A percentile compares a stretch with the other conserved stretches of the same genome.
Evolutionary conservation across 371 early-diverging fungal species (phyloP).

Genomic region (Apophysomyces sp.): DNA sequence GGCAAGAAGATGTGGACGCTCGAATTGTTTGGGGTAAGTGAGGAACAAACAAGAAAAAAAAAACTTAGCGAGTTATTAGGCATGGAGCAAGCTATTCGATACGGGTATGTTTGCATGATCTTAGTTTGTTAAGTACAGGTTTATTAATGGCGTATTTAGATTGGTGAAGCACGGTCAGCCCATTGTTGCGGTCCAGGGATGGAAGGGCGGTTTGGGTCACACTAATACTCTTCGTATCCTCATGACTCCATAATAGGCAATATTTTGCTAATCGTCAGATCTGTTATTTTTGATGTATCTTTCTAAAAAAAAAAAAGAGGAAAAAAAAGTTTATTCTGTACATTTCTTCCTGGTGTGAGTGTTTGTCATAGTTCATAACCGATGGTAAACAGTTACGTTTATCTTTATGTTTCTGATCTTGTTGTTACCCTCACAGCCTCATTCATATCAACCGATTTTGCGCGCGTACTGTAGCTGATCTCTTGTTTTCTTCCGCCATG

Average conservation of each 20-base stretch:
- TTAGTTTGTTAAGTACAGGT: not conserved
- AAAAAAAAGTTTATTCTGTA: no score
- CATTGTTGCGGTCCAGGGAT: constrained; percentile 80
- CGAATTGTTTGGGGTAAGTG: constrained; percentile 72
- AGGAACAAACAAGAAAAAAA: not conserved
- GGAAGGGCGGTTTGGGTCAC: constrained; percentile 78
- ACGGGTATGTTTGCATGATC: constrained; percentile 21
- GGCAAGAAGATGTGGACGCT: constrained; percentile 88
- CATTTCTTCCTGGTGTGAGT: no score
- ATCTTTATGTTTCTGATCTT: no score
- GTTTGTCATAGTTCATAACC: no score
- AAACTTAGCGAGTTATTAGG: not conserved
- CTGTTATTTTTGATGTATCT: no score
- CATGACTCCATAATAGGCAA: constrained; percentile 27
- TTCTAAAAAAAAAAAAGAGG: no score
- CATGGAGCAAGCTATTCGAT: constrained; percentile 60
- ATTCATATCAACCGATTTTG: no score
- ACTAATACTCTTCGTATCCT: constrained; percentile 84
- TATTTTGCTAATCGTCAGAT: not conserved
- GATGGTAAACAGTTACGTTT: no score
- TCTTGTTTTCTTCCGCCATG: no score
- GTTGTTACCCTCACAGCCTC: no score
- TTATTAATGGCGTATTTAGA: not conserved
- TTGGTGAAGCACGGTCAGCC: constrained; percentile 56
- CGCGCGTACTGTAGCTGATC: no score